phyloP scores from a whole-genome alignment of 2,329 filamentous ascomycete species.

The Aspergillus vadensis region DNA sequence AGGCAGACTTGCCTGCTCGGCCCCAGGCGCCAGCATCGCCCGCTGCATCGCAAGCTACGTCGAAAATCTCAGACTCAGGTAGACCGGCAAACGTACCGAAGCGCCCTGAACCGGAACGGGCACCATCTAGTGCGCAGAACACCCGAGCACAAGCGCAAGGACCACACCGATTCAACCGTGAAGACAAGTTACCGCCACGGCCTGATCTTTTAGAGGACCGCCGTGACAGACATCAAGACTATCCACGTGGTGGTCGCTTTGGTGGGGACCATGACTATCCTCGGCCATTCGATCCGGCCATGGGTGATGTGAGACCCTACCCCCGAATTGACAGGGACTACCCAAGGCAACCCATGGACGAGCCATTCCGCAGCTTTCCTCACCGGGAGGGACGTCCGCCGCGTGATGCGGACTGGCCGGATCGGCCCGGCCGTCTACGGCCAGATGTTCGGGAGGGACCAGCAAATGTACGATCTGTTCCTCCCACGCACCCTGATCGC shows the following conservation, averaged over 20 bases:
- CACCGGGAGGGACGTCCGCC: conserved; percentile 38
- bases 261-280: conserved; percentile 41
- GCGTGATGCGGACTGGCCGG: conserved; percentile 42
- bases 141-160: conserved; percentile 39
- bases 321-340: conserved; percentile 43
- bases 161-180: conserved; percentile 41
- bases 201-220: conserved; percentile 43
- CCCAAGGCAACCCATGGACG: conserved; percentile 38
- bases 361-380: conserved; percentile 40
- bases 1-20: conserved; percentile 16
- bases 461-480: conserved; percentile 28
- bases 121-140: conserved; percentile 26
- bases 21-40: conserved; percentile 23
- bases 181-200: conserved; percentile 42
- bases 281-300: conserved; percentile 38
- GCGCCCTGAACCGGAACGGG: conserved; percentile 43
- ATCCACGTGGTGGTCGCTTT: conserved; percentile 39
- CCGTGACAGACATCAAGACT: conserved; percentile 43
- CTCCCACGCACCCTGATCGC: conserved; percentile 36
- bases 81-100: conserved; percentile 38
- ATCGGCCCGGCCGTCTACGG: conserved; percentile 39
- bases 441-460: conserved; percentile 30
- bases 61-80: conserved; percentile 32
- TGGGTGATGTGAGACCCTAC: conserved; percentile 37
- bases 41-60: conserved; percentile 27